phyloP scores from a whole-genome alignment of 345 rosid species.

The Barbarea vulgaris region DNA sequence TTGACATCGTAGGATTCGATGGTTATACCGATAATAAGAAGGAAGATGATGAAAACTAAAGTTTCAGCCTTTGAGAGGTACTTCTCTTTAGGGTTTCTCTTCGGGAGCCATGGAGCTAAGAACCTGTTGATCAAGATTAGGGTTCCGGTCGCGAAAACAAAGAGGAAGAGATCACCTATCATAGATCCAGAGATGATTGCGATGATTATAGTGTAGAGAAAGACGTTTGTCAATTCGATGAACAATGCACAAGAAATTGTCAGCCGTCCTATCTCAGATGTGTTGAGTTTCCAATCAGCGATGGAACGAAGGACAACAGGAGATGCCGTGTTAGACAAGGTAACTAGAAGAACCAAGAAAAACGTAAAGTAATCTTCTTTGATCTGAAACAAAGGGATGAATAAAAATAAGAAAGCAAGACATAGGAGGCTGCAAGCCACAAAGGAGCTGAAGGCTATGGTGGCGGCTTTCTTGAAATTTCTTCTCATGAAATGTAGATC shows the following conservation, averaged over 20 bases:
- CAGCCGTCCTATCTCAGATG: conserved; percentile 69
- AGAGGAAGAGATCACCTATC: conserved; percentile 41
- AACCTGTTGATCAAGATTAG: conserved; percentile 52
- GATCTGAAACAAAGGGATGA: conserved; percentile 40
- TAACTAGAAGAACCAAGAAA: conserved; percentile 38
- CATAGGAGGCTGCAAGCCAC: conserved; percentile 46
- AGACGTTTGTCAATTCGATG: conserved; percentile 57
- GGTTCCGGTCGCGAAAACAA: conserved; percentile 36
- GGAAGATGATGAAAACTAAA: conserved; percentile 48
- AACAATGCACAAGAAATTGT: conserved; percentile 56
- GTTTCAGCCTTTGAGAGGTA: conserved; percentile 68
- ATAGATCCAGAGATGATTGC: conserved; percentile 29
- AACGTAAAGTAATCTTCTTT: conserved; percentile 29
- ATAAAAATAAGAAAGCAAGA: conserved; percentile 36
- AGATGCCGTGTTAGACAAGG: conserved; percentile 68
- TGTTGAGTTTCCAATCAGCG: conserved; percentile 68
- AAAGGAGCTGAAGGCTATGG: conserved; percentile 54
- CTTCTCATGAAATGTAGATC: conserved; percentile 59
- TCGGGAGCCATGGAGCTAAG: conserved; percentile 60
- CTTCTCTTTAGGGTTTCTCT: conserved; percentile 60
- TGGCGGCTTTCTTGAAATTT: conserved; percentile 48
- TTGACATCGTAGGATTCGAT: conserved; percentile 52
- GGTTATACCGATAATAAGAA: conserved; percentile 44
- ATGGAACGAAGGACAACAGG: conserved; percentile 68
- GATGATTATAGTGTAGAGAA: conserved; percentile 37